Percentiles rank a stretch among this genome's conserved stretches.
Evolutionary conservation across 176 grass and related monocot species (phyloP).

Genomic region (Eragrostis nindensis): DNA sequence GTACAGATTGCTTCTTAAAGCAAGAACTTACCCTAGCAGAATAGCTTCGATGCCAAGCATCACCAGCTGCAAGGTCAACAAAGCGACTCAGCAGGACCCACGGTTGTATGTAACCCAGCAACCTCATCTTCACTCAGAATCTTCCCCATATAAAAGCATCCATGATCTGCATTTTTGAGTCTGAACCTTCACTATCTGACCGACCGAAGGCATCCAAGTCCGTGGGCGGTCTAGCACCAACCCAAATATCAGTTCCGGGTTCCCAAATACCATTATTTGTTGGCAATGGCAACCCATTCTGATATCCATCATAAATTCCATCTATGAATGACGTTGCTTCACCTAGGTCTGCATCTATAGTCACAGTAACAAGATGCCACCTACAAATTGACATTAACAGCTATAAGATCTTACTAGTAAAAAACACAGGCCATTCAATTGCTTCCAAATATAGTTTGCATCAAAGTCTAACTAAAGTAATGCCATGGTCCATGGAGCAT

Average conservation of each 20-base stretch:
- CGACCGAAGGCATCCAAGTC: conserved; percentile 99
- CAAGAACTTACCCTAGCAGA: conserved; percentile 75
- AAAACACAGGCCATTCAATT: background rate
- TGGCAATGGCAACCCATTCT: conserved; percentile 80
- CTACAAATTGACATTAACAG: conserved; percentile 51
- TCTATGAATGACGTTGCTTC: conserved; percentile 97
- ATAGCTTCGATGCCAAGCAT: conserved; percentile 85
- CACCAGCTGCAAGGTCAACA: conserved; percentile 75
- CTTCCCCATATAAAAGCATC: conserved; percentile 98
- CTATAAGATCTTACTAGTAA: conserved; percentile 32
- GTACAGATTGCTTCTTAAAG: background rate
- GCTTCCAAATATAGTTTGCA: conserved; percentile 12
- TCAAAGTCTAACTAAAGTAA: conserved; percentile 27
- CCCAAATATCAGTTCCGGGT: conserved; percentile 84
- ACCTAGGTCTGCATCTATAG: conserved; percentile 90
- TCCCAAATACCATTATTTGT: conserved; percentile 76
- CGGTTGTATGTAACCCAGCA: conserved; percentile 67
- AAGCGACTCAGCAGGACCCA: conserved; percentile 67
- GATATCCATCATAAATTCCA: conserved; percentile 88
- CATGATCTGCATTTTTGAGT: conserved; percentile 99
- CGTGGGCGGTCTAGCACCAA: conserved; percentile 81
- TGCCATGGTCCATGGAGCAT: conserved; percentile 8
- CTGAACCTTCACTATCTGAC: conserved; percentile 92
- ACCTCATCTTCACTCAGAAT: conserved; percentile 94
- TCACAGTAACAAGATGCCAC: conserved; percentile 98